Base-by-base conservation (phyloP, 2,329 filamentous ascomycete species). In the Apiospora aurea region DNA sequence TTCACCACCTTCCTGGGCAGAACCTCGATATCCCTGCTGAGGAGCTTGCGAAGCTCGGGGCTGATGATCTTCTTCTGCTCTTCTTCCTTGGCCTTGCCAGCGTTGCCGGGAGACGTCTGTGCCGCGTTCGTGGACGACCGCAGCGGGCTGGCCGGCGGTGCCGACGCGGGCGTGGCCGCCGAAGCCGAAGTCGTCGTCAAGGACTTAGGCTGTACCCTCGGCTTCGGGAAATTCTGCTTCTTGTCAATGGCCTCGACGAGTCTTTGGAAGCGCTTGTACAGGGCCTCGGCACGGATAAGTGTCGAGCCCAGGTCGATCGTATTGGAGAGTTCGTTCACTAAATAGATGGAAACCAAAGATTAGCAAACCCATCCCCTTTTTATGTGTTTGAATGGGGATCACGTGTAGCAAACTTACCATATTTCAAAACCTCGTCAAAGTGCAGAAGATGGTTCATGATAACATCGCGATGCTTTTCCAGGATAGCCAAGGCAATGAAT, bases 391-490 rank as follows among this genome's bases (percentile, higher is more conserved):
- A n/a, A 41, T 1, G 10, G 38, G 24, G 21, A 2, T 4, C 10
- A 6, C 16, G 26, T n/a, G 21, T 49, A 49, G 7, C 21, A 34
- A 41, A 85, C 92, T 71, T 88, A 96, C 94, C 88, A 79, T 98
- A 99, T 86, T 99, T 99, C 41, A 99, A 85, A 44, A 99, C 94
- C 82, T 99, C 97, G 75, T 99, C 96, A 83, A 99, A 99, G 77
- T 96, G 94, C 79, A 94, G 90, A 38, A 99, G 85, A 82, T 99
- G 96, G 71, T 93, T 90, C 92, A 99, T 97, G 74, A 99, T 98
- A 16, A 98, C 93, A 79, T 96, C 93, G n/a, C 96, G 87, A 78
- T 98, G 96, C 83, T 97, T 97, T 82, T 99, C 96, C 34, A 99
- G 83, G 51, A 99, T 97, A 0, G 96, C 96, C 57, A 99, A 84